These are phyloP conservation scores for Pseudomonodictys pantanalensis DNA, from an alignment of 495 filamentous ascomycete genomes.

Conservation along the genomic window DNA sequence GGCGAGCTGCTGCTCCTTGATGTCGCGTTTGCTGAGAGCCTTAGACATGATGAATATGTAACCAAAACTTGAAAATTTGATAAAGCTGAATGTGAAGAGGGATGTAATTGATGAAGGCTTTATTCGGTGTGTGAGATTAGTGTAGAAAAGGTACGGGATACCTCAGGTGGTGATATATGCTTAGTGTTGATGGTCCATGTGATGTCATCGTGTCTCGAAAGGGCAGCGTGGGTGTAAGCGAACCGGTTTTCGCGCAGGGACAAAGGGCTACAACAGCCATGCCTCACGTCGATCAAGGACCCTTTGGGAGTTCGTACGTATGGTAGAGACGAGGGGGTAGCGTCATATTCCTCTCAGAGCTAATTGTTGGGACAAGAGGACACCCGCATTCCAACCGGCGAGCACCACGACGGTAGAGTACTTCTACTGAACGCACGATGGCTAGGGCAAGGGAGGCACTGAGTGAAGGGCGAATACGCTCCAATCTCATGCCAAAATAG, in stretches of 20 bases:
- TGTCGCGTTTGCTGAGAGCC: slow-evolving; percentile 15
- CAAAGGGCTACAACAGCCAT: too few relatives aligned
- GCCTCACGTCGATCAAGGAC: slow-evolving; percentile 12
- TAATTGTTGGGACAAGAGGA: too few relatives aligned
- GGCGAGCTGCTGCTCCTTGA: slow-evolving; percentile 14
- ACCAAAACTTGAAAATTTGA: not conserved
- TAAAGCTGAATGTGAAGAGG: not conserved
- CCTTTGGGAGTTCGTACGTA: slow-evolving; percentile 13
- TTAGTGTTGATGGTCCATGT: not conserved
- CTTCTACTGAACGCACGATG: too few relatives aligned
- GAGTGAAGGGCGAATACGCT: too few relatives aligned
- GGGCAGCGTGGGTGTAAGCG: not conserved
- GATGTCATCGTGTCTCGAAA: slow-evolving; percentile 9
- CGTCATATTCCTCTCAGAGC: too few relatives aligned
- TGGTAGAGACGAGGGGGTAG: too few relatives aligned
- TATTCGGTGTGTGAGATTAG: not conserved
- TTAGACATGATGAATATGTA: slow-evolving; percentile 8
- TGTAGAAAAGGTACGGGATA: not conserved
- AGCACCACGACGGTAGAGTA: too few relatives aligned
- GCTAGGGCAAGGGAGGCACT: too few relatives aligned
- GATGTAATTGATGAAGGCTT: not conserved
- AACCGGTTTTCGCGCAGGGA: slow-evolving; percentile 13
- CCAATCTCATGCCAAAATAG: too few relatives aligned
- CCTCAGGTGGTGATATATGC: not conserved
- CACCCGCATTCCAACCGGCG: too few relatives aligned